phyloP scores from a whole-genome alignment of 192 early-diverging fungal species.

The Coemansia pectinata region DNA sequence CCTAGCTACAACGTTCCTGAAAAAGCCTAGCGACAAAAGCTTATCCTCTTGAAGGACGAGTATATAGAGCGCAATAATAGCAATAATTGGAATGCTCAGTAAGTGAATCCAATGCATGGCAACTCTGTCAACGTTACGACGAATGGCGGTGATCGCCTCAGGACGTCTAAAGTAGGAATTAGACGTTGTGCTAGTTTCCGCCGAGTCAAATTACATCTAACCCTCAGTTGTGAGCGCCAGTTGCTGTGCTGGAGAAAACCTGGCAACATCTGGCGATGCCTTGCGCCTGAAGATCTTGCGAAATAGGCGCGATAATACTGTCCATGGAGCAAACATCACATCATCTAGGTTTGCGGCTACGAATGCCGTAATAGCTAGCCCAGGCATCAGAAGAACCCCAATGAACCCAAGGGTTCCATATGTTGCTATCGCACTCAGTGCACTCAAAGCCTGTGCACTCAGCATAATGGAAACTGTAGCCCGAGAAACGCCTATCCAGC shows the following conservation, averaged over 20 bases:
- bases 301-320: neutral
- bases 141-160: neutral
- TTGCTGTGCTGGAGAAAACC: too few species aligned
- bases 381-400: neutral
- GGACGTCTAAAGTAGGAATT: conserved; percentile 2
- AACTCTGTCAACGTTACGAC: neutral
- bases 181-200: neutral
- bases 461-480: too few species aligned
- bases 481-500: too few species aligned
- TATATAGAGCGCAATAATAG: neutral
- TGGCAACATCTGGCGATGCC: too few species aligned
- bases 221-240: too few species aligned
- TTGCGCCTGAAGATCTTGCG: neutral
- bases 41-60: neutral
- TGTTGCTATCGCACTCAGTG: too few species aligned
- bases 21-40: neutral
- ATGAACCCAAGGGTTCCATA: neutral
- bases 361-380: neutral
- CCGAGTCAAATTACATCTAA: neutral
- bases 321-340: neutral
- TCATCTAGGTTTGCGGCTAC: neutral
- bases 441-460: too few species aligned
- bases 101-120: conserved; percentile 5
- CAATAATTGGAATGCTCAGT: neutral
- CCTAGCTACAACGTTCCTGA: neutral